Percentiles rank a stretch among this genome's conserved stretches.
These are phyloP conservation scores for Yamadazyma laniorum DNA, from an alignment of 805 yeast species.

Conservation along the genomic window DNA sequence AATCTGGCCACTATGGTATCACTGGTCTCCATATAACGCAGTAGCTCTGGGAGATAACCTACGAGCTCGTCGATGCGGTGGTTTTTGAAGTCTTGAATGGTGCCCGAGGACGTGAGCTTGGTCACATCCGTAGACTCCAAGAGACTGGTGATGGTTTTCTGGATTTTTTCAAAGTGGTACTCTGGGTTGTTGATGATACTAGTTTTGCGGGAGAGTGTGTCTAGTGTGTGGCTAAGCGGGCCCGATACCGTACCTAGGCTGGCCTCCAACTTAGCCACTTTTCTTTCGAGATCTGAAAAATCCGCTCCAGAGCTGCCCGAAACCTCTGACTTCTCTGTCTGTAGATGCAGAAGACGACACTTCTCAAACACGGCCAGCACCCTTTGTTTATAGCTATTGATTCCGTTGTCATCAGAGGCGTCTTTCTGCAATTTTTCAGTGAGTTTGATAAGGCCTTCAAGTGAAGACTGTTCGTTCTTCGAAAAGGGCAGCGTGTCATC, in stretches of 20 bases:
- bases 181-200: conserved; percentile 37
- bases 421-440: conserved; percentile 8
- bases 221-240: conserved; percentile 20
- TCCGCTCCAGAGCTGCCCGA: neutral
- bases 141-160: conserved; percentile 23
- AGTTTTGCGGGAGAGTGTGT: conserved; percentile 32
- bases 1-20: conserved; percentile 30
- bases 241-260: conserved; percentile 5
- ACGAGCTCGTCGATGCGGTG: conserved; percentile 26
- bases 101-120: conserved; percentile 5
- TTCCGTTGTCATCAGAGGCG: neutral
- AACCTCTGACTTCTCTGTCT: neutral
- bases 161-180: conserved; percentile 23
- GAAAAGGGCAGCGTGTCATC: too few species aligned
- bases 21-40: conserved; percentile 18
- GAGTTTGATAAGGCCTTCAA: conserved; percentile 10
- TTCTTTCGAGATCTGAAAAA: conserved; percentile 11
- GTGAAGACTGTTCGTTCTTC: conserved; percentile 3
- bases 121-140: conserved; percentile 26
- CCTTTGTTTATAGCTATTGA: neutral
- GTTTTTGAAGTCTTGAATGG: conserved; percentile 4
- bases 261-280: conserved; percentile 7
- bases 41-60: conserved; percentile 25
- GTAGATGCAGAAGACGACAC: neutral
- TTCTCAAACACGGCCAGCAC: conserved; percentile 1